Conservation (phyloP, 805 yeast genomes). For the Spathaspora passalidarum region DNA sequence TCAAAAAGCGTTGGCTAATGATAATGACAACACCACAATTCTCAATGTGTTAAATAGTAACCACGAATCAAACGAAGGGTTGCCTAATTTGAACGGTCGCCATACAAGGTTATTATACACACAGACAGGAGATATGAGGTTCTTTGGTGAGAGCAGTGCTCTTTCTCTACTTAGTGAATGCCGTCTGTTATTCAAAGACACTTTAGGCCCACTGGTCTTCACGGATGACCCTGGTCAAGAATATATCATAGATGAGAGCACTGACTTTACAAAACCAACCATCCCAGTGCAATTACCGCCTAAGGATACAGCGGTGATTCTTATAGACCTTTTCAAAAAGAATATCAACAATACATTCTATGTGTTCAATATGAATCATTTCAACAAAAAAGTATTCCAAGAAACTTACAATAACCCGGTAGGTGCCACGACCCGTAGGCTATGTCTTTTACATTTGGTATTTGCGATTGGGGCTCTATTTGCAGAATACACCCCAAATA, state of each 20-base stretch:
- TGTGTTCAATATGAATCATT: constrained; percentile 32
- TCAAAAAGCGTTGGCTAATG: constrained; percentile 5
- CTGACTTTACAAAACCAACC: constrained; percentile 3
- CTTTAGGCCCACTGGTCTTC: constrained; percentile 31
- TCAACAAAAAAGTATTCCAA: constrained; percentile 24
- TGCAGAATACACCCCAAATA: constrained; percentile 17
- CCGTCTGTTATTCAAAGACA: constrained; percentile 30
- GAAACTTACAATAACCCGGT: constrained; percentile 26
- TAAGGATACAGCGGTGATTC: constrained; percentile 13
- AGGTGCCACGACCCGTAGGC: constrained; percentile 16
- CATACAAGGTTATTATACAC: constrained; percentile 29
- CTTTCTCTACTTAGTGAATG: constrained; percentile 38
- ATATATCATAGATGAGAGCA: constrained; percentile 33
- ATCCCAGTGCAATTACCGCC: constrained; percentile 9
- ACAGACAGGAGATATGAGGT: constrained; percentile 31
- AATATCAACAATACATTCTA: constrained; percentile 39
- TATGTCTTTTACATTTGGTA: constrained; percentile 33
- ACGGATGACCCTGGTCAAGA: constrained; percentile 34
- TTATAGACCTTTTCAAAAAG: constrained; percentile 24
- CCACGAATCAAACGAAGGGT: constrained; percentile 9
- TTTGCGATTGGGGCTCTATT: constrained; percentile 40
- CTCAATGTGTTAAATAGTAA: constrained; percentile 1
- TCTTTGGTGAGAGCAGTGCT: constrained; percentile 41
- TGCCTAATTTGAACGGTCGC: constrained; percentile 14
- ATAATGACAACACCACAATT: constrained; percentile 1